Conservation (phyloP, 768 basidiomycete species). For the Heimioporus sp. region DNA sequence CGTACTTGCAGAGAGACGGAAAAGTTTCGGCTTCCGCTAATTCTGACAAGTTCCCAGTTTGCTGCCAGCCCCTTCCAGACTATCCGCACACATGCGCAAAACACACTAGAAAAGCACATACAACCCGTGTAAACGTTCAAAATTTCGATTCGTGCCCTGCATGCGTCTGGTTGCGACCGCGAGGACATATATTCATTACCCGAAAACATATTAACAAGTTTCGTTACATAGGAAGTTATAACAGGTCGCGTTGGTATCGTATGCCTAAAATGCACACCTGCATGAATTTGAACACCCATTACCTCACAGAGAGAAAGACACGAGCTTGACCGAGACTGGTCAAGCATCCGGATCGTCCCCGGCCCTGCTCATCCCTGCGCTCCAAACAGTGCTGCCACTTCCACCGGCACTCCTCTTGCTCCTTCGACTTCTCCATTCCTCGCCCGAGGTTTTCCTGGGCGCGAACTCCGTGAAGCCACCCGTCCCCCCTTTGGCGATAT, state of each 20-base stretch:
- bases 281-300: slow-evolving; percentile 10
- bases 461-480: slow-evolving; percentile 81
- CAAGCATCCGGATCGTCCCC: slow-evolving; percentile 44
- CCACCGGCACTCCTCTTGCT: slow-evolving; percentile 52
- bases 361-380: slow-evolving; percentile 74
- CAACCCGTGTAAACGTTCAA: not conserved
- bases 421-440: slow-evolving; percentile 57
- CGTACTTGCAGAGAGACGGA: slow-evolving; percentile 53
- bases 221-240: slow-evolving; percentile 17
- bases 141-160: too few species aligned
- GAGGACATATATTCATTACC: not conserved
- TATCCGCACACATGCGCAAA: slow-evolving; percentile 76
- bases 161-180: not conserved
- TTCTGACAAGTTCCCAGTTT: slow-evolving; percentile 65
- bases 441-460: slow-evolving; percentile 40
- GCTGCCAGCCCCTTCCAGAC: slow-evolving; percentile 71
- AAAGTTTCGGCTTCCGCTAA: slow-evolving; percentile 64
- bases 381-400: slow-evolving; percentile 82
- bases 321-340: not conserved
- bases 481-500: slow-evolving; percentile 69
- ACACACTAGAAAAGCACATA: slow-evolving; percentile 63
- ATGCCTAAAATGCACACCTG: slow-evolving; percentile 18
- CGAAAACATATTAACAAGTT: slow-evolving; percentile 19
- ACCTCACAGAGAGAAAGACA: slow-evolving; percentile 1
- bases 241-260: slow-evolving; percentile 17